phyloP scores from a whole-genome alignment of 352 stramenopile species.

The Phytopythium aichiense region DNA sequence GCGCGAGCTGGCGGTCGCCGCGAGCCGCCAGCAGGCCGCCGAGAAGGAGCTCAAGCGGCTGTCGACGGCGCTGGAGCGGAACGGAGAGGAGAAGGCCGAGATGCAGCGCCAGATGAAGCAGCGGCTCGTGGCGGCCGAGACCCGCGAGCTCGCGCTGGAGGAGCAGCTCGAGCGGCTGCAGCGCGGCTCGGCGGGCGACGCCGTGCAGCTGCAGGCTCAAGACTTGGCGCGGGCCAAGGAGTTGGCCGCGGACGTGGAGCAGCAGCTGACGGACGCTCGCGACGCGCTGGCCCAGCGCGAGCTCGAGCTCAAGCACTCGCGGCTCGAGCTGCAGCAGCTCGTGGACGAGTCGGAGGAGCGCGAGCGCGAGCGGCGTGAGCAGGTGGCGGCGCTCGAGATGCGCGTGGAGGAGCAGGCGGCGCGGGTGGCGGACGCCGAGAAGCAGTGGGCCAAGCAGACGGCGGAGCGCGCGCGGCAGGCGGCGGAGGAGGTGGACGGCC shows the following conservation, averaged over 20 bases:
- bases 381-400: constrained; percentile 25
- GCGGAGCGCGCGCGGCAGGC: constrained; percentile 26
- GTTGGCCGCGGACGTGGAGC: background rate
- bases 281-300: constrained; percentile 14
- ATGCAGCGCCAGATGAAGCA: constrained; percentile 60
- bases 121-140: constrained; percentile 35
- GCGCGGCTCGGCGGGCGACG: background rate
- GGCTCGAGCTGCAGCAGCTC: constrained; percentile 14
- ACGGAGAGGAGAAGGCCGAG: constrained; percentile 53
- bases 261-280: background rate
- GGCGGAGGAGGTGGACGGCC: constrained; percentile 26
- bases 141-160: constrained; percentile 29
- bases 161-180: constrained; percentile 34
- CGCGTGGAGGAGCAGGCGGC: background rate
- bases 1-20: constrained; percentile 15
- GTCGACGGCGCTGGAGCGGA: constrained; percentile 21
- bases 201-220: background rate
- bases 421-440: constrained; percentile 21
- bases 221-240: constrained; percentile 21
- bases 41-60: constrained; percentile 34
- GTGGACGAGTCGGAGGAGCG: constrained; percentile 9
- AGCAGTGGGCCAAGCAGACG: constrained; percentile 32
- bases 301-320: constrained; percentile 11
- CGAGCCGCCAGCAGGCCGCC: constrained; percentile 18
- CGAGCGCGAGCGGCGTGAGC: constrained; percentile 16